phyloP scores from a whole-genome alignment of 2,329 filamentous ascomycete species.

The Fusarium tjaetaba region DNA sequence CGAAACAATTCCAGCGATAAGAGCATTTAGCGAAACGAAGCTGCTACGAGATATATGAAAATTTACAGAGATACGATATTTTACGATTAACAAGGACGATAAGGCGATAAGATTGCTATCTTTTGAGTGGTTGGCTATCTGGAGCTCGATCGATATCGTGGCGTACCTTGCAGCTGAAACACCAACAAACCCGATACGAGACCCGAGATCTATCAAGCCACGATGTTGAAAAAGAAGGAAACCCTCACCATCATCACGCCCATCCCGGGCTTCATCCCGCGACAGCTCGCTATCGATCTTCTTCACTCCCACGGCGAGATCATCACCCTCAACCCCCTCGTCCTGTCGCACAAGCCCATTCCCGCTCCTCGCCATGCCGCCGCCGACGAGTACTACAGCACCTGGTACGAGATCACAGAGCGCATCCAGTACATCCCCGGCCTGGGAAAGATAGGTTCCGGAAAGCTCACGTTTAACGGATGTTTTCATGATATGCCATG shows the following conservation, averaged over 20 bases:
- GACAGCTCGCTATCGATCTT: slow-evolving; percentile 77
- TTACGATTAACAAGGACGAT: slow-evolving; percentile 1
- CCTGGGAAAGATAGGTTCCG: slow-evolving; percentile 70
- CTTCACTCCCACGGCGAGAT: slow-evolving; percentile 76
- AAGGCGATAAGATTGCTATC: background rate
- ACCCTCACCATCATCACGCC: slow-evolving; percentile 75
- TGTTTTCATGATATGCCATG: slow-evolving; percentile 79
- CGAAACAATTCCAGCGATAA: slow-evolving; percentile 10
- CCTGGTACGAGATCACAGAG: slow-evolving; percentile 79
- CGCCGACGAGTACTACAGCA: slow-evolving; percentile 76
- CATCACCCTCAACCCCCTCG: slow-evolving; percentile 76
- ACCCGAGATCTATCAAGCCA: slow-evolving; percentile 26
- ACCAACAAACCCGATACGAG: slow-evolving; percentile 7
- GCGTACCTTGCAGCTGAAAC: slow-evolving; percentile 31
- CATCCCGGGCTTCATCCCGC: slow-evolving; percentile 75
- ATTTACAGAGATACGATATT: background rate
- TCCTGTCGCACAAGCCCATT: slow-evolving; percentile 70
- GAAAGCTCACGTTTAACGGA: slow-evolving; percentile 74
- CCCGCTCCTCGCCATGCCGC: slow-evolving; percentile 73
- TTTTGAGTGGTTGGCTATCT: background rate
- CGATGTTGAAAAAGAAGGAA: slow-evolving; percentile 70
- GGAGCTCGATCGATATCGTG: slow-evolving; percentile 1
- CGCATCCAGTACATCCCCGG: slow-evolving; percentile 75
- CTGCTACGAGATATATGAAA: background rate
- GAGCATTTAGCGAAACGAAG: background rate